Conservation (phyloP, 306 rosid genomes). For the Biancaea sappan region DNA sequence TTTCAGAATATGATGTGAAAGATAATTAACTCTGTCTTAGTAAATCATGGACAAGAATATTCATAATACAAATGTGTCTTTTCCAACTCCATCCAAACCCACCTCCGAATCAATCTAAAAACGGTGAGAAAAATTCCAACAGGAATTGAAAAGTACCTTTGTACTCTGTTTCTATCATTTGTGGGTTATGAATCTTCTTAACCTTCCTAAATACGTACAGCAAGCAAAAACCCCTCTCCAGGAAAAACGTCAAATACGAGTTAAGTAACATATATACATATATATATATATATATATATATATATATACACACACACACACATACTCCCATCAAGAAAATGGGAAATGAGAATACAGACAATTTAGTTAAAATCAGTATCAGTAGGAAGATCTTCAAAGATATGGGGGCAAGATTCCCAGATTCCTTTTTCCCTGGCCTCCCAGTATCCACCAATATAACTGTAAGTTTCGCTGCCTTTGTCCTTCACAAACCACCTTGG, state of each 20-base stretch:
- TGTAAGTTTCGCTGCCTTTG: slow-evolving; percentile 57
- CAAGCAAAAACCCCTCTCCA: slow-evolving; percentile 1
- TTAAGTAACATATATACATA: too few species aligned
- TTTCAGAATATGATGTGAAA: not conserved
- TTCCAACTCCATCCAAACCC: slow-evolving; percentile 12
- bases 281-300: too few species aligned
- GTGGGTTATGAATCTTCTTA: not conserved
- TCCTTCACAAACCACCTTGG: slow-evolving; percentile 92
- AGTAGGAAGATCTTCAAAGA: slow-evolving; percentile 66
- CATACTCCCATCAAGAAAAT: not conserved
- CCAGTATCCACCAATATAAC: slow-evolving; percentile 89
- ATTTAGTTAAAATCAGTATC: slow-evolving; percentile 37
- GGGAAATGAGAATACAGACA: slow-evolving; percentile 9
- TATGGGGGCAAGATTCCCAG: slow-evolving; percentile 82
- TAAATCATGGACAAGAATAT: slow-evolving; percentile 14
- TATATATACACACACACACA: too few species aligned
- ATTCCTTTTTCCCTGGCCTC: slow-evolving; percentile 69
- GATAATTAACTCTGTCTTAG: not conserved
- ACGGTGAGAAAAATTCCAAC: not conserved
- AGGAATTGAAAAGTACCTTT: slow-evolving; percentile 4
- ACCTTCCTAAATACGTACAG: slow-evolving; percentile 3
- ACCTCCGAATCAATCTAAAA: not conserved
- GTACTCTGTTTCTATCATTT: not conserved
- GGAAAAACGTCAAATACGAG: too few species aligned
- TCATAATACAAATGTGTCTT: not conserved